A percentile compares a stretch with the other conserved stretches of the same genome.
These are phyloP conservation scores for Rhodotorula sp. DNA, from an alignment of 1,284 basidiomycete species.

Conservation along the genomic window DNA sequence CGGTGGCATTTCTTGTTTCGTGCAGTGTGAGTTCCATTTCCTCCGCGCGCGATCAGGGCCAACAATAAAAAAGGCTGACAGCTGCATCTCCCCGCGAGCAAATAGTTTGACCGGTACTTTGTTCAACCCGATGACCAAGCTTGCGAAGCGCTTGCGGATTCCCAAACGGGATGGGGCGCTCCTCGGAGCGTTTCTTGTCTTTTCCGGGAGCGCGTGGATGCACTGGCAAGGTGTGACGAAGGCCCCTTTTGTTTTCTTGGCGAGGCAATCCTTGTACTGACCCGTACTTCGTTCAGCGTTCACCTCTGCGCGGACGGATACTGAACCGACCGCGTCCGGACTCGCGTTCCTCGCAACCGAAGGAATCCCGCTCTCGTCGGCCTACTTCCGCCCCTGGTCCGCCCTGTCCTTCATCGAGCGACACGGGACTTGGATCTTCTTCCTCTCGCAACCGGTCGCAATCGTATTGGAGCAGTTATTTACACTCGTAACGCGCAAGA, in stretches of 20 bases:
- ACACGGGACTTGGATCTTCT: slow-evolving; percentile 29
- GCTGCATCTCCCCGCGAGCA: too few species aligned
- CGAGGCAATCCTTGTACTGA: too few species aligned
- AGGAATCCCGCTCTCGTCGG: slow-evolving; percentile 10
- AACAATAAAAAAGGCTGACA: too few species aligned
- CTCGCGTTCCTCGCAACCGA: slow-evolving; percentile 2
- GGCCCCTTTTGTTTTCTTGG: too few species aligned
- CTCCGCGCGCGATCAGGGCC: neutral
- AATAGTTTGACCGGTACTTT: slow-evolving; percentile 26
- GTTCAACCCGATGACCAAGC: slow-evolving; percentile 10
- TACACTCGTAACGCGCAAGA: neutral
- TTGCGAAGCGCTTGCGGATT: slow-evolving; percentile 6
- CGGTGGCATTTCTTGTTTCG: slow-evolving; percentile 28
- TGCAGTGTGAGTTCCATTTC: slow-evolving; percentile 1
- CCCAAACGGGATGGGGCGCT: slow-evolving; percentile 10
- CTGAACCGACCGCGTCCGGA: neutral
- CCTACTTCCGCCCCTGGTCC: slow-evolving; percentile 9
- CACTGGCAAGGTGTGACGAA: slow-evolving; percentile 27
- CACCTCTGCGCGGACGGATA: slow-evolving; percentile 13
- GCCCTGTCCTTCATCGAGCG: slow-evolving; percentile 22
- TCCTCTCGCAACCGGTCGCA: slow-evolving; percentile 25
- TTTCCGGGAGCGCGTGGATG: slow-evolving; percentile 25
- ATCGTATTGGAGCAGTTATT: slow-evolving; percentile 16
- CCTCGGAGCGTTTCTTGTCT: slow-evolving; percentile 22
- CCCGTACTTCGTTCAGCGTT: slow-evolving; percentile 12